phyloP scores from a whole-genome alignment of 768 basidiomycete genomes.

The Leucosporidium scottii region DNA sequence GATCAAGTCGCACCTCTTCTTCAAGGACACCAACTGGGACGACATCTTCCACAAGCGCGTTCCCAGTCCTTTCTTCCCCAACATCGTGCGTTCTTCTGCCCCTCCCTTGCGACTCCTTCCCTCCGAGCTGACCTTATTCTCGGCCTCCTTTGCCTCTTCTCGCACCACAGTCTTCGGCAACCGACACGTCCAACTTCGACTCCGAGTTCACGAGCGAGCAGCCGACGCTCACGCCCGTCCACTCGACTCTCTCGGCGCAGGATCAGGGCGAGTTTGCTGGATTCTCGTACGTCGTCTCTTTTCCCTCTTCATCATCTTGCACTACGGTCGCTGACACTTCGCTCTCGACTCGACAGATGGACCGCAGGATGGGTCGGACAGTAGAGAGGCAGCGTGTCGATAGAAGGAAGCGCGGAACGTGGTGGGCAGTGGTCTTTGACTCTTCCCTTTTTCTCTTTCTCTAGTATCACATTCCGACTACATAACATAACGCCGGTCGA shows the following conservation, averaged over 20 bases:
- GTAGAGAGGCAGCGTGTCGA: neutral
- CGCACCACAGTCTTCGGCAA: slow-evolving; percentile 35
- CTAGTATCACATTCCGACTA: too few species aligned
- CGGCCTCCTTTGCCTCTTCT: too few species aligned
- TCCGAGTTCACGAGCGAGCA: slow-evolving; percentile 78
- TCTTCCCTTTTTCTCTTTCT: neutral
- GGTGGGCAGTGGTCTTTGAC: neutral
- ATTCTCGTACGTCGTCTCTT: slow-evolving; percentile 19
- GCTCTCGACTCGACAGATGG: neutral
- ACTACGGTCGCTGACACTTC: neutral
- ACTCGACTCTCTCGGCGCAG: slow-evolving; percentile 77
- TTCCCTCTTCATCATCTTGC: neutral
- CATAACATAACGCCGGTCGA: too few species aligned
- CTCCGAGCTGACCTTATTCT: too few species aligned
- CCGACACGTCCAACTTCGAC: slow-evolving; percentile 66
- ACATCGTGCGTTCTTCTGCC: slow-evolving; percentile 57
- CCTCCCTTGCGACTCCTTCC: neutral
- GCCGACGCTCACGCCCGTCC: slow-evolving; percentile 94
- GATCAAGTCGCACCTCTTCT: slow-evolving; percentile 95
- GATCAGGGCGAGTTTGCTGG: slow-evolving; percentile 84
- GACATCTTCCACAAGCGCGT: slow-evolving; percentile 96
- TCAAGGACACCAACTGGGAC: slow-evolving; percentile 95
- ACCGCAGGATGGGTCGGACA: slow-evolving; percentile 16
- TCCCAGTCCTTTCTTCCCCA: slow-evolving; percentile 94
- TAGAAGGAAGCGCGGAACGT: too few species aligned